These are phyloP conservation scores for Candida montana DNA, from an alignment of 805 yeast species.

Conservation along the genomic window DNA sequence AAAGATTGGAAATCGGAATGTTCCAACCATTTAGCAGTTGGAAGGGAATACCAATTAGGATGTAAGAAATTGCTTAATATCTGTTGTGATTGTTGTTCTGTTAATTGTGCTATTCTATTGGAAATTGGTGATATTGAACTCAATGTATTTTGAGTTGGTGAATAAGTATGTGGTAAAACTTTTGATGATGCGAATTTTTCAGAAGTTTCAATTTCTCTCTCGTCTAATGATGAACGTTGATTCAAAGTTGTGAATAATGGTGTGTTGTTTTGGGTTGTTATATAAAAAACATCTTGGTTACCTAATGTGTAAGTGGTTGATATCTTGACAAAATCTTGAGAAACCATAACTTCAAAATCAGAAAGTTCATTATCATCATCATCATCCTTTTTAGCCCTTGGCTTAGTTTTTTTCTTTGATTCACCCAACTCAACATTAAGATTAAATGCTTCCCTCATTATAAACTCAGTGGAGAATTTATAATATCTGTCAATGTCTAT, in stretches of 20 bases:
- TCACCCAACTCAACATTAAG: slow-evolving; percentile 29
- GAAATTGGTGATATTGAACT: slow-evolving; percentile 25
- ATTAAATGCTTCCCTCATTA: slow-evolving; percentile 56
- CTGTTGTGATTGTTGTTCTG: slow-evolving; percentile 37
- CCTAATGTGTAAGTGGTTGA: slow-evolving; percentile 44
- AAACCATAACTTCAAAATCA: slow-evolving; percentile 34
- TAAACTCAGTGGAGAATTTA: slow-evolving; percentile 54
- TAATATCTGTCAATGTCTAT: slow-evolving; percentile 55
- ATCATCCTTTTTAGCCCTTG: slow-evolving; percentile 7
- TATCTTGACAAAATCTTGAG: slow-evolving; percentile 57
- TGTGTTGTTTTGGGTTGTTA: slow-evolving; percentile 55
- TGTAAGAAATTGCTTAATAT: slow-evolving; percentile 49
- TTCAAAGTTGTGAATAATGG: slow-evolving; percentile 78
- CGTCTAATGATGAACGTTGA: slow-evolving; percentile 68
- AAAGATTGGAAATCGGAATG: slow-evolving; percentile 45
- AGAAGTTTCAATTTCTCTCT: slow-evolving; percentile 62
- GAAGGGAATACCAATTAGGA: slow-evolving; percentile 60
- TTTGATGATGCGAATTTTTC: slow-evolving; percentile 63
- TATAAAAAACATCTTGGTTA: slow-evolving; percentile 60
- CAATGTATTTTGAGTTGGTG: slow-evolving; percentile 23
- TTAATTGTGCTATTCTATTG: slow-evolving; percentile 15
- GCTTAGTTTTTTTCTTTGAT: slow-evolving; percentile 6
- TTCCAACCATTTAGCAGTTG: slow-evolving; percentile 62
- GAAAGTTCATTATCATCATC: slow-evolving; percentile 8
- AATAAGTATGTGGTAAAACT: slow-evolving; percentile 48